phyloP scores from a whole-genome alignment of 2,329 filamentous ascomycete genomes.

The Phaeophleospora eucalypticola region DNA sequence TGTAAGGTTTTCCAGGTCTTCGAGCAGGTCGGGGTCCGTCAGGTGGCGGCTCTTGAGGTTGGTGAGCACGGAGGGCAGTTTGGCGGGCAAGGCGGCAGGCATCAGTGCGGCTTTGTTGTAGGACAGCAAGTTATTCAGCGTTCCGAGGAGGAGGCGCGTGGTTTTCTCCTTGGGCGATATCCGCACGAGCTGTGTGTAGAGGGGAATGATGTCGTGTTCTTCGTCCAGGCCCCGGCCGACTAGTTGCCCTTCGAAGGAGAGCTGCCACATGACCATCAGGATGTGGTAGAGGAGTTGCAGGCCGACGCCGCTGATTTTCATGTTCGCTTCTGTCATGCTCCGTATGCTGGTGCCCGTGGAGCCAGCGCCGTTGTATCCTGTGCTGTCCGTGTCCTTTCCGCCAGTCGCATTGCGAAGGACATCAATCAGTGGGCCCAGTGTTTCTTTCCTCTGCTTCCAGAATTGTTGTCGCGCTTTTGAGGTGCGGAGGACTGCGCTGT shows the following conservation, averaged over 20 bases:
- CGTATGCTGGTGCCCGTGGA: constrained; percentile 30
- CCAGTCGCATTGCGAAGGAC: constrained; percentile 74
- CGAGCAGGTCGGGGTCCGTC: constrained; percentile 50
- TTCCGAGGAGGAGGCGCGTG: constrained; percentile 83
- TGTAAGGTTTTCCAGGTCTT: constrained; percentile 45
- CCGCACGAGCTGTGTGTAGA: constrained; percentile 88
- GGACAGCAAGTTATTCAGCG: constrained; percentile 80
- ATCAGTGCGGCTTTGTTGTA: constrained; percentile 65
- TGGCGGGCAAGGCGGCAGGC: constrained; percentile 79
- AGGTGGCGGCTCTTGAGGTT: constrained; percentile 53
- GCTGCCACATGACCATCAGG: constrained; percentile 88
- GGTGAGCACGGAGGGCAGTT: constrained; percentile 62
- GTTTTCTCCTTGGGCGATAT: constrained; percentile 98
- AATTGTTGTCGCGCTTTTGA: constrained; percentile 73
- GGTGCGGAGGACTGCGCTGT: constrained; percentile 77
- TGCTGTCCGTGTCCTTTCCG: constrained; percentile 63
- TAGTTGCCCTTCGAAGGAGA: constrained; percentile 76
- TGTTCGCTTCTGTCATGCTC: constrained; percentile 62
- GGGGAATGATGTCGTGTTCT: constrained; percentile 84
- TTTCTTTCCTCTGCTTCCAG: constrained; percentile 87
- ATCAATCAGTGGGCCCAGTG: constrained; percentile 72
- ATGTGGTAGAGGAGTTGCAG: constrained; percentile 93
- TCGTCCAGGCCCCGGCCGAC: constrained; percentile 79
- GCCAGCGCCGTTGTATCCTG: constrained; percentile 46
- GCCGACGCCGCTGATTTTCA: constrained; percentile 68